A percentile compares a stretch with the other conserved stretches of the same genome.
These are phyloP conservation scores for Chrysophaeum taylorii DNA, from an alignment of 352 stramenopile genomes.

Conservation along the genomic window DNA sequence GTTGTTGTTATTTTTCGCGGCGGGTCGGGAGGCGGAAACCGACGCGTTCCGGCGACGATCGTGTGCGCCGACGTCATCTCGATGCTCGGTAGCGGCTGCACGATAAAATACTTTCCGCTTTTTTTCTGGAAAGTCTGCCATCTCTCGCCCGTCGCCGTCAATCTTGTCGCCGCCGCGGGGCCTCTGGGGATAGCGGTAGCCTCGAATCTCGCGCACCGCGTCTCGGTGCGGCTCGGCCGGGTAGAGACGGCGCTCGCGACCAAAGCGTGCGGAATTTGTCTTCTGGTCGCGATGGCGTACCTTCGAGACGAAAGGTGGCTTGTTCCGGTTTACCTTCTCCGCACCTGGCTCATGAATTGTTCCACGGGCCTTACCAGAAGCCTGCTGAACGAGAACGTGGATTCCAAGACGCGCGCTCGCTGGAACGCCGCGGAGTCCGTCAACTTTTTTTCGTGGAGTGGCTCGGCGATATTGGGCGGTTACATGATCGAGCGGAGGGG, in stretches of 20 bases:
- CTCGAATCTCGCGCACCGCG: slow-evolving; percentile 22
- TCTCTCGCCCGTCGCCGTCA: slow-evolving; percentile 40
- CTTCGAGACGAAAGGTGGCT: slow-evolving; percentile 36
- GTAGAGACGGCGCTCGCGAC: slow-evolving; percentile 19
- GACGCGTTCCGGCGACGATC: slow-evolving; percentile 6
- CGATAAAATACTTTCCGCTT: slow-evolving; percentile 52
- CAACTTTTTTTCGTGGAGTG: slow-evolving; percentile 44
- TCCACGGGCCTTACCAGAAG: slow-evolving; percentile 16
- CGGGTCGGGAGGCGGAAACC: background rate
- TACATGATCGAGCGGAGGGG: slow-evolving; percentile 38
- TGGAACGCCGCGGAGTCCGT: slow-evolving; percentile 53
- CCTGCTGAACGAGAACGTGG: slow-evolving; percentile 8
- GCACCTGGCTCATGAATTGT: slow-evolving; percentile 38
- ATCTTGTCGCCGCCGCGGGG: slow-evolving; percentile 38
- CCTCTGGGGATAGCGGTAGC: slow-evolving; percentile 35
- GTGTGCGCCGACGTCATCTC: slow-evolving; percentile 17
- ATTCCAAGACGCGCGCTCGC: slow-evolving; percentile 34
- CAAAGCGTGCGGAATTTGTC: slow-evolving; percentile 23
- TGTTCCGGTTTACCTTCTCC: slow-evolving; percentile 38
- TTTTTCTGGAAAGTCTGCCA: slow-evolving; percentile 51
- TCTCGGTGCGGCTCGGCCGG: slow-evolving; percentile 12
- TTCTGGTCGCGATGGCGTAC: slow-evolving; percentile 41
- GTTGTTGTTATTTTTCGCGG: too few relatives aligned
- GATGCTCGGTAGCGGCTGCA: slow-evolving; percentile 36
- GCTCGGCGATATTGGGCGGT: slow-evolving; percentile 44